phyloP scores from a whole-genome alignment of 306 rosid species.

The Herpetospermum pedunculosum region DNA sequence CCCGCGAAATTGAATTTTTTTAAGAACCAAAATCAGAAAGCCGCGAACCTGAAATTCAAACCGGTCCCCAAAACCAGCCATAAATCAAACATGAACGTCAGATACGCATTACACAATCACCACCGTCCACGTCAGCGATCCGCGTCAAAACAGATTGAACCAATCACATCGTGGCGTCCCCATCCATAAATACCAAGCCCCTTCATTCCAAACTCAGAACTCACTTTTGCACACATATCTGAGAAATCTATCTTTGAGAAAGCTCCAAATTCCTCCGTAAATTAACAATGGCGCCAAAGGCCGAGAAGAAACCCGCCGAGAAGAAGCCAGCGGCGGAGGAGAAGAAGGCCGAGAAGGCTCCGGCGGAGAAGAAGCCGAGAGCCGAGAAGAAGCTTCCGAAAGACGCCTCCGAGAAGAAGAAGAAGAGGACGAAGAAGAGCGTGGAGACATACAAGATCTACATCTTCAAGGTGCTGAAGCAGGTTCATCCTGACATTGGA shows the following conservation, averaged over 20 bases:
- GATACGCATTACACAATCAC: background rate
- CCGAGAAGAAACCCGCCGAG: conserved; percentile 40
- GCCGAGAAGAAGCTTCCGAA: conserved; percentile 44
- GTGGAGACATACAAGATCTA: conserved; percentile 50
- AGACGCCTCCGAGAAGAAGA: conserved; percentile 40
- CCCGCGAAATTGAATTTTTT: background rate
- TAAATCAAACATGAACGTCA: background rate
- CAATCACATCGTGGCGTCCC: background rate
- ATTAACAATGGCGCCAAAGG: conserved; percentile 24
- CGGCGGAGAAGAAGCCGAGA: conserved; percentile 51
- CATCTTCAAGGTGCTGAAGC: conserved; percentile 54
- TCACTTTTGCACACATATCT: background rate
- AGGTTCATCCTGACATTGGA: conserved; percentile 48
- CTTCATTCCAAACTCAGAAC: background rate
- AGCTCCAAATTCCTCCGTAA: background rate
- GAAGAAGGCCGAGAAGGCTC: conserved; percentile 31
- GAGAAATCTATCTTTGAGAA: background rate
- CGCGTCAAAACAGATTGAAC: background rate
- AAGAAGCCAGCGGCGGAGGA: conserved; percentile 41
- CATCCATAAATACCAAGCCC: background rate
- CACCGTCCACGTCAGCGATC: background rate
- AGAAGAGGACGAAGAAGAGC: conserved; percentile 43
- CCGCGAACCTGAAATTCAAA: background rate
- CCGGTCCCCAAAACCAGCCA: background rate
- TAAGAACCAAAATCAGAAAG: background rate